These are phyloP conservation scores for Priceomyces castillae DNA, from an alignment of 805 yeast species.

Conservation along the genomic window DNA sequence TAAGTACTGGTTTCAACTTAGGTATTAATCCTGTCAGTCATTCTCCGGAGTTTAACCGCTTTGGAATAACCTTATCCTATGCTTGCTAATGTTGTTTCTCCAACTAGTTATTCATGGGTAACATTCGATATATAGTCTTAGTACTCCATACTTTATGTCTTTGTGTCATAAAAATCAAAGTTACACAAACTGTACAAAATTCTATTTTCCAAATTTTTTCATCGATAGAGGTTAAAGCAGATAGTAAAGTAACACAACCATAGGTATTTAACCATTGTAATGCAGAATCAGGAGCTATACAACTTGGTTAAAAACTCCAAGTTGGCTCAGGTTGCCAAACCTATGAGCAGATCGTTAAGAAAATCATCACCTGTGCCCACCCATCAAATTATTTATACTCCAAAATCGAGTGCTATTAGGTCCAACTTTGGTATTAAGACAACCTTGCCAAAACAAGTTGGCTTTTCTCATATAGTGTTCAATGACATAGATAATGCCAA, in stretches of 20 bases:
- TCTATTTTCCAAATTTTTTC: slow-evolving; percentile 3
- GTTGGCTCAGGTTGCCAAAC: slow-evolving; percentile 45
- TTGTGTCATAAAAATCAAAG: neutral
- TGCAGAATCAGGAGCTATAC: slow-evolving; percentile 32
- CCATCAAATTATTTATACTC: slow-evolving; percentile 71
- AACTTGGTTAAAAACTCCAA: slow-evolving; percentile 38
- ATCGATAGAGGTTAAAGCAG: neutral
- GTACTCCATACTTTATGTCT: neutral
- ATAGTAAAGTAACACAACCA: too few relatives aligned
- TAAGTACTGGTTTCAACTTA: slow-evolving; percentile 69
- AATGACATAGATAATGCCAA: slow-evolving; percentile 67
- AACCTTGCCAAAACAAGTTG: slow-evolving; percentile 60
- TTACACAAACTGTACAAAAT: slow-evolving; percentile 2
- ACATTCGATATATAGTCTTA: neutral
- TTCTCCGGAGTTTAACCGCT: slow-evolving; percentile 46
- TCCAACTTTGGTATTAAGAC: slow-evolving; percentile 78
- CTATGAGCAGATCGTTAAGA: slow-evolving; percentile 32
- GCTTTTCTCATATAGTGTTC: slow-evolving; percentile 56
- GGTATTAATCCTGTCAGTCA: slow-evolving; percentile 34
- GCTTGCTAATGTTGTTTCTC: slow-evolving; percentile 56
- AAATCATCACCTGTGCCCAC: slow-evolving; percentile 46
- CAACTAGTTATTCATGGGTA: too few relatives aligned
- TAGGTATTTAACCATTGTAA: slow-evolving; percentile 3
- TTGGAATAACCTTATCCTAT: slow-evolving; percentile 63
- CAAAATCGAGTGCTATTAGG: slow-evolving; percentile 58